Conservation (phyloP, 495 filamentous ascomycete species). For the Bathelium albidoporum region DNA sequence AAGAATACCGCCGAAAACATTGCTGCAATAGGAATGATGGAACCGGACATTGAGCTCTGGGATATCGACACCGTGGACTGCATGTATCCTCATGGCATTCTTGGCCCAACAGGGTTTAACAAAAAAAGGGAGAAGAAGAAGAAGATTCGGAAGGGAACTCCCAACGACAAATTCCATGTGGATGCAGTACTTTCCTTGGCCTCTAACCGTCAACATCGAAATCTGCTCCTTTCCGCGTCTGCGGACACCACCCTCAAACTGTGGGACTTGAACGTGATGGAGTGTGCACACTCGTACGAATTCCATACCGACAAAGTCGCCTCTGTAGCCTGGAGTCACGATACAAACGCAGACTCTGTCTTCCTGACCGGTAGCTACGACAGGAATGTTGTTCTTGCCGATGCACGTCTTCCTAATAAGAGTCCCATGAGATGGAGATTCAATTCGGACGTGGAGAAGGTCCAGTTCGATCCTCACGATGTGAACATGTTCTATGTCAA, state of each 20-base stretch:
- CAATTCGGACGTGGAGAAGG: slow-evolving; percentile 85
- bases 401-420: slow-evolving; percentile 83
- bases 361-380: slow-evolving; percentile 92
- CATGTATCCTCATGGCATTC: slow-evolving; percentile 95
- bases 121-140: slow-evolving; percentile 62
- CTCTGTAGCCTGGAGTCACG: slow-evolving; percentile 77
- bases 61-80: slow-evolving; percentile 89
- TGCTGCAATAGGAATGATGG: slow-evolving; percentile 91
- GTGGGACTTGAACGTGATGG: slow-evolving; percentile 87
- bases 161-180: slow-evolving; percentile 86
- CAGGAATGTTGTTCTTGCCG: slow-evolving; percentile 76
- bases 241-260: slow-evolving; percentile 95
- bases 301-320: slow-evolving; percentile 93
- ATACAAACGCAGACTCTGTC: slow-evolving; percentile 63
- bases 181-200: slow-evolving; percentile 86
- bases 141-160: slow-evolving; percentile 72
- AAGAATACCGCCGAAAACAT: slow-evolving; percentile 59
- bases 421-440: slow-evolving; percentile 75
- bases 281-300: slow-evolving; percentile 87
- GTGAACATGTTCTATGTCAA: slow-evolving; percentile 76
- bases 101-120: slow-evolving; percentile 52
- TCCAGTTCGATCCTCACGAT: slow-evolving; percentile 89
- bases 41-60: slow-evolving; percentile 98
- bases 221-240: slow-evolving; percentile 90
- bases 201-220: slow-evolving; percentile 82